Evolutionary conservation across 257 asterid genomes (phyloP).

Genomic region (Solanum chilense): DNA sequence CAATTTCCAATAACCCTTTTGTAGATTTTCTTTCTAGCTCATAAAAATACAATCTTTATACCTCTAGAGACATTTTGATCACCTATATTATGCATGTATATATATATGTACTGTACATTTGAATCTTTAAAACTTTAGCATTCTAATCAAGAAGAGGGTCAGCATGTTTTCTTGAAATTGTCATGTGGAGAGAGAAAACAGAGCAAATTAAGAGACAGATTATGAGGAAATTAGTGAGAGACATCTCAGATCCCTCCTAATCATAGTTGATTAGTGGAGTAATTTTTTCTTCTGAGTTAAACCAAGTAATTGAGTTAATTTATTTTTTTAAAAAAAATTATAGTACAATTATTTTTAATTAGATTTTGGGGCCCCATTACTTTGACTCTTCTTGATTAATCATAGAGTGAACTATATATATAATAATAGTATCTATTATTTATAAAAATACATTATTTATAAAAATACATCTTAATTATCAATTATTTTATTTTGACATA

Average conservation of each 20-base stretch:
- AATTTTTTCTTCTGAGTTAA: neutral
- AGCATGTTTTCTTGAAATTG: neutral
- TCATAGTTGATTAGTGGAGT: neutral
- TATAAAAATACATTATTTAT: no score
- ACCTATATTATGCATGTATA: neutral
- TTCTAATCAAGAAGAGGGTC: neutral
- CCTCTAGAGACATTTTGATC: neutral
- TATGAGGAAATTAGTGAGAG: neutral
- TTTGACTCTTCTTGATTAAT: neutral
- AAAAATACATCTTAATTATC: neutral
- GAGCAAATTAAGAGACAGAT: neutral
- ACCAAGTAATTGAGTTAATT: neutral
- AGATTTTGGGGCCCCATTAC: neutral
- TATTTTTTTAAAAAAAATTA: neutral
- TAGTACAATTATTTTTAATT: neutral
- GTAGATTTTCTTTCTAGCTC: neutral
- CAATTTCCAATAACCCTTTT: neutral
- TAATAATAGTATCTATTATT: no score
- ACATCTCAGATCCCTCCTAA: neutral
- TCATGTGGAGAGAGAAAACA: neutral
- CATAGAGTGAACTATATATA: neutral
- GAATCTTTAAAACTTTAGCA: neutral
- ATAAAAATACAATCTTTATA: neutral
- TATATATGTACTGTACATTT: neutral
- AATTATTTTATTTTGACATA: no score